Evolutionary conservation across 2,329 filamentous ascomycete genomes (phyloP), one percentile per base, ranked within the genome.

Genomic region (Talaromyces rugulosus): DNA sequence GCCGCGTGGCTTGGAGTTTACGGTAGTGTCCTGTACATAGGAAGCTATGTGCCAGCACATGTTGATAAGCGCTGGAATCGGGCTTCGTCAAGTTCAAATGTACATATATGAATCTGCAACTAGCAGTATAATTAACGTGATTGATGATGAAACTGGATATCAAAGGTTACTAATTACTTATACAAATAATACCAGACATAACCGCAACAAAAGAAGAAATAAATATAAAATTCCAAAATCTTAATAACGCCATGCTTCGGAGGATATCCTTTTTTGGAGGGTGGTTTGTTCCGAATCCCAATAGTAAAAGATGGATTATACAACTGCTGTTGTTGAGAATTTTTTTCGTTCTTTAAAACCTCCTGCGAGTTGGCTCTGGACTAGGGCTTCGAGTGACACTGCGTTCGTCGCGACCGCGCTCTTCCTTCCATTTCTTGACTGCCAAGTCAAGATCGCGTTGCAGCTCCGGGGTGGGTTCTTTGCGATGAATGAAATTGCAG

Each of bases 401-500:
- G 77, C 92, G 86, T 72, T 89, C 88, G 79, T 97, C 94, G 69
- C 90, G 83, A 23, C 92, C 94, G 64, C 92, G 85, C 79, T 87
- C 80, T 81, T 91, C 91, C 73, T 98, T 81, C 93, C 94, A 98
- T 83, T 98, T 98, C 85, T 96, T 96, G 65, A 94, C 98, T 70
- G 87, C 87, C 68, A 98, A 83, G 66, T 90, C 87, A 69, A 99
- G 77, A 69, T 99, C 95, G 66, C 89, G 82, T 65, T 99, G 95
- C 69, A 99, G 81, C 80, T 98, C 94, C 11, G 91, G 82, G 68
- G 85, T 87, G 4, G 95, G 95, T 75, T 98, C 95, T 83, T 99
- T 99, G 73, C 95, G 87, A 77, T 99, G 95, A 67, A 99, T 99
- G 77, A 99, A 99, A 78, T 99, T 99, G 84, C 95, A 99, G 82